Evolutionary conservation across 106 monocot genomes (phyloP).

Genomic region (Iris macrosiphon): DNA sequence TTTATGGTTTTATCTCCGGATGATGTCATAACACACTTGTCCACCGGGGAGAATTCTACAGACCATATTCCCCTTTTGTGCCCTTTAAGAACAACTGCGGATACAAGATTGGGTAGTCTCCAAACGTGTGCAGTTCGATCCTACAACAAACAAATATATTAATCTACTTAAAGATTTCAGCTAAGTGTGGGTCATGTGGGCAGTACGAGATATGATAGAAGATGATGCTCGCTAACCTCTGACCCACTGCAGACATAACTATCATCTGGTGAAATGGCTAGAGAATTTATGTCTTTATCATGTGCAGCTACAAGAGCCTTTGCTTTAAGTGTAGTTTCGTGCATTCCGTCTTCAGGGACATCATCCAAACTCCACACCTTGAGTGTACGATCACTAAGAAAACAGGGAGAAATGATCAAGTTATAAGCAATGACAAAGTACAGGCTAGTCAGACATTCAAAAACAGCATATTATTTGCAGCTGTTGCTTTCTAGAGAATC

Average conservation of each 20-base stretch:
- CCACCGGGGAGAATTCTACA: conserved; percentile 96
- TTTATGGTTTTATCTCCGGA: conserved; percentile 95
- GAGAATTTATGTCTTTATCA: conserved; percentile 93
- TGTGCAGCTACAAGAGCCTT: conserved; percentile 88
- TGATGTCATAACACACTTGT: conserved; percentile 85
- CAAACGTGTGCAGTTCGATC: conserved; percentile 89
- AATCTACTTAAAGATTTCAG: background rate
- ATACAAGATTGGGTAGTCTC: conserved; percentile 82
- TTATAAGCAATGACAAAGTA: background rate
- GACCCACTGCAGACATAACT: conserved; percentile 91
- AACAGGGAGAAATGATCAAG: background rate
- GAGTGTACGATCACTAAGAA: conserved; percentile 69
- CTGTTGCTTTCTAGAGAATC: background rate
- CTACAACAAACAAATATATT: conserved; percentile 25
- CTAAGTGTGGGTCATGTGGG: background rate
- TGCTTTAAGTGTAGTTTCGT: conserved; percentile 54
- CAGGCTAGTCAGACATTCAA: background rate
- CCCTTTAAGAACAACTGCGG: conserved; percentile 52
- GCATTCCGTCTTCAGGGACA: conserved; percentile 29
- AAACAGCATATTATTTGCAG: too few species aligned
- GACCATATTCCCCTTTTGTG: conserved; percentile 97
- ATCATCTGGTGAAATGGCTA: conserved; percentile 90
- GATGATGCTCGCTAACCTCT: conserved; percentile 36
- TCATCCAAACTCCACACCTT: conserved; percentile 78
- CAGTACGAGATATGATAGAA: background rate